Evolutionary conservation across 768 basidiomycete genomes (phyloP).

Genomic region (Lentinula guzmanii): DNA sequence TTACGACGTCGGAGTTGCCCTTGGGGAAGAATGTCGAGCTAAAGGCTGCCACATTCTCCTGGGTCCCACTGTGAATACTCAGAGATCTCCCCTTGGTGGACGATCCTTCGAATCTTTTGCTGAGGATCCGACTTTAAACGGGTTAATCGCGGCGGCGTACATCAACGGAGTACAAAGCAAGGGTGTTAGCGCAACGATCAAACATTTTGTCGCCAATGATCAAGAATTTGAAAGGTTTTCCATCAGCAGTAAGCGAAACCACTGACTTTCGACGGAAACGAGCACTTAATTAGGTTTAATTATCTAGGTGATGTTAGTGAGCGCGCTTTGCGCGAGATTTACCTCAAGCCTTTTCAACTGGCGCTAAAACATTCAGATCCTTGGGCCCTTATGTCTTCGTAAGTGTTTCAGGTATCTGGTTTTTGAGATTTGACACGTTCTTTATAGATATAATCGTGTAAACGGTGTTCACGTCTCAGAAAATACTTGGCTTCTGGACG

Average conservation of each 20-base stretch:
- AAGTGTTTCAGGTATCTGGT: constrained; percentile 12
- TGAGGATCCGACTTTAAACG: constrained; percentile 54
- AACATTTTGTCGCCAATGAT: constrained; percentile 61
- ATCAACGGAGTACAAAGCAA: constrained; percentile 71
- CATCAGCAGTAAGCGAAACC: constrained; percentile 31
- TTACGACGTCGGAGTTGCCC: constrained; percentile 37
- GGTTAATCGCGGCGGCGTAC: constrained; percentile 52
- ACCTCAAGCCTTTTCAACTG: constrained; percentile 58
- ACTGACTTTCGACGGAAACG: no score
- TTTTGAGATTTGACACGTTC: constrained; percentile 1
- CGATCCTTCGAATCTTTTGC: constrained; percentile 60
- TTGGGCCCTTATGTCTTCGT: constrained; percentile 58
- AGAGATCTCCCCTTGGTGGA: constrained; percentile 52
- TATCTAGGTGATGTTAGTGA: constrained; percentile 40
- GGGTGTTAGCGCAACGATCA: constrained; percentile 72
- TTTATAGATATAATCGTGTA: constrained; percentile 48
- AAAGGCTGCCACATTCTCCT: constrained; percentile 46
- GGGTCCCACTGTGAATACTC: constrained; percentile 63
- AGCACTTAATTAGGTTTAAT: not conserved
- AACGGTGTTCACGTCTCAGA: constrained; percentile 60
- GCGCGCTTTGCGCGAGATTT: constrained; percentile 61
- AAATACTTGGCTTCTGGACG: constrained; percentile 39
- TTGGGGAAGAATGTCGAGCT: constrained; percentile 48
- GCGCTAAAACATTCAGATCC: constrained; percentile 50
- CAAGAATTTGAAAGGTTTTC: constrained; percentile 54